Evolutionary conservation across 768 basidiomycete genomes (phyloP).

Genomic region (Termitomyces sp.): DNA sequence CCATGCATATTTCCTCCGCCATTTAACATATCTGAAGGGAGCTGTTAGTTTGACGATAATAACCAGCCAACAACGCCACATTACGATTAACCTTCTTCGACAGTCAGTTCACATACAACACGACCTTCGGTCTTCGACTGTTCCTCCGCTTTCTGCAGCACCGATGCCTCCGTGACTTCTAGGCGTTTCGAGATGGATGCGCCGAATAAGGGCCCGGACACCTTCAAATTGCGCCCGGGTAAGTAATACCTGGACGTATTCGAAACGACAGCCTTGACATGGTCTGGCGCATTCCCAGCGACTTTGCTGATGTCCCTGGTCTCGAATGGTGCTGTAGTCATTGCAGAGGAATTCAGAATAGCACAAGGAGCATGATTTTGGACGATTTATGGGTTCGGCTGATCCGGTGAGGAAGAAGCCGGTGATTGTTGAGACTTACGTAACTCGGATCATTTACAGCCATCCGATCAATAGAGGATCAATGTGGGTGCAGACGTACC

Average conservation of each 20-base stretch:
- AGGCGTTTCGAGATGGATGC: conserved; percentile 16
- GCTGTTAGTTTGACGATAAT: not conserved
- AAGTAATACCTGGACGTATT: conserved; percentile 14
- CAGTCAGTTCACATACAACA: conserved; percentile 38
- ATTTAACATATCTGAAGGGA: conserved; percentile 49
- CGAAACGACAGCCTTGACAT: conserved; percentile 22
- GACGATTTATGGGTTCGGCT: conserved; percentile 5
- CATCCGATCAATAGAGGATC: not conserved
- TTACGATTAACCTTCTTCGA: conserved; percentile 32
- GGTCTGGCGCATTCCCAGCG: conserved; percentile 24
- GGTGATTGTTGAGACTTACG: not conserved
- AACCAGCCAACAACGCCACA: not conserved
- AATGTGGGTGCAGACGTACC: not conserved
- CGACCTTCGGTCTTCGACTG: conserved; percentile 37
- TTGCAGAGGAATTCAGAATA: not conserved
- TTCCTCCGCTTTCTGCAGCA: conserved; percentile 40
- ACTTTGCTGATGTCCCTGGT: conserved; percentile 18
- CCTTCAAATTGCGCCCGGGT: not conserved
- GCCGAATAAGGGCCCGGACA: conserved; percentile 15
- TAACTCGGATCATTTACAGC: not conserved
- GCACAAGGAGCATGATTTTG: not conserved
- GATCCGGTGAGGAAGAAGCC: conserved; percentile 10
- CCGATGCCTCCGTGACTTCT: conserved; percentile 34
- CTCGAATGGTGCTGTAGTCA: conserved; percentile 4
- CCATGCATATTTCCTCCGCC: conserved; percentile 44